Evolutionary conservation across 106 monocot genomes (phyloP), one percentile per base, ranked within the genome.

Genomic region (Dendrobium huoshanense): DNA sequence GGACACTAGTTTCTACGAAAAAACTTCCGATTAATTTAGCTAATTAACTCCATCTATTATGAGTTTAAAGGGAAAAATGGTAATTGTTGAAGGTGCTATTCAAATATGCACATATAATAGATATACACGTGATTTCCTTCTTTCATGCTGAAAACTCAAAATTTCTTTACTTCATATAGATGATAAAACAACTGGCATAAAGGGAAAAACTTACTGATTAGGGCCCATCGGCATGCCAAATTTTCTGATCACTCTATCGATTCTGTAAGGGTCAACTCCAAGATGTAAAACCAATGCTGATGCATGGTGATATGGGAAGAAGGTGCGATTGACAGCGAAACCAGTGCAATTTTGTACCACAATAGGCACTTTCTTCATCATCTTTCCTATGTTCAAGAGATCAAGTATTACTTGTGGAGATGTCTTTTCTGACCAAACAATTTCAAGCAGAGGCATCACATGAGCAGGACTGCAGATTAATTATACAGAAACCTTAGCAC

Each of bases 181-280:
- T 0, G 16, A 54, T 54, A 54, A 54, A 54, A 54, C 9, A 54
- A 54, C 3, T 16, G 51, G 92, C 95, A 83, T 92, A 92, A 79
- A 92, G 92, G 44, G 42, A 74, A 29, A 72, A 56, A 64, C 88
- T 92, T 92, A 95, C 95, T 88, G 95, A 81, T 92, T 92, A 81
- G 95, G 95, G 7, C 95, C 95, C 88, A 95, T 90, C 64, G 95
- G 95, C 90, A 95, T 92, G 82, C 95, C 95, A 83, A 95, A 95
- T 49, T 48, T 86, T 87, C 83, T 88, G 43, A 95, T 82, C 22
- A 92, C 90, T 79, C 86, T 75, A 72, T 95, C 95, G 86, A 95
- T 80, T 79, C 92, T 90, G 81, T 90, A 95, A 43, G 90, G 37
- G 75, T 95, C 92, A 27, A 92, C 87, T 17, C 95, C 95, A 18